Base-by-base conservation (phyloP, 1,284 basidiomycete genomes). In the Puccinia sorghi region DNA sequence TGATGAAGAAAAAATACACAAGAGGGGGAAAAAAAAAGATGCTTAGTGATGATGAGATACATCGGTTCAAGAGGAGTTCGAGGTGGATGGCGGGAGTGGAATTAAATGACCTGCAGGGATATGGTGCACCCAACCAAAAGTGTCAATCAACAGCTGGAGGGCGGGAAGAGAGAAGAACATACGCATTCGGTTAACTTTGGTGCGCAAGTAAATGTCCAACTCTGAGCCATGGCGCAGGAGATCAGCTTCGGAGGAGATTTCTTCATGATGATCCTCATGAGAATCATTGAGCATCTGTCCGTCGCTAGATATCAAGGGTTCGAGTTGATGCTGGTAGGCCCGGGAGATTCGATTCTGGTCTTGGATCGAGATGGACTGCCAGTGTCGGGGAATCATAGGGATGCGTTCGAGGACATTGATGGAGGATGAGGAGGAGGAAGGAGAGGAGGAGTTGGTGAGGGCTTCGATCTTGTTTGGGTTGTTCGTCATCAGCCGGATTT, bases 171-270 rank as follows among this genome's bases (percentile, higher is more conserved):
- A 50, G 20, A 56, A 20, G 27, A 4, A 66, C 73, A 46, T 37
- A 75, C 97, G 97, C 97, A 99, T 99, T 80, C 91, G 88, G 83
- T 94, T 87, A 25, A 99, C 90, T 85, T 99, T 99, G 67, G 97
- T 99, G 83, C 93, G 89, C 82, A 99, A 85, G 84, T 99, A 99
- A 86, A 92, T 94, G 83, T 99, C 94, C 82, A 99, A 85, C 82
- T 99, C 97, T 71, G 90, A 90, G 0, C 93, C 93, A 20, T n/a
- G 3, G 7, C 2, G 17, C 13, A 15, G 6, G 22, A 32, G 43
- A 9, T 56, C 48, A 46, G 64, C 3, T 11, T 20, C 11, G 2
- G 64, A 27, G n/a, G 63, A n/a, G 22, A 2, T 32, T 32, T 32
- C 32, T 32, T 32, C 37, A 5, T 37, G 17, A 57, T 11, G 9